Percentiles rank a stretch among this genome's conserved stretches.
These are phyloP conservation scores for Fusarium brevicatenulatum DNA, from an alignment of 2,329 filamentous ascomycete genomes.

Conservation along the genomic window DNA sequence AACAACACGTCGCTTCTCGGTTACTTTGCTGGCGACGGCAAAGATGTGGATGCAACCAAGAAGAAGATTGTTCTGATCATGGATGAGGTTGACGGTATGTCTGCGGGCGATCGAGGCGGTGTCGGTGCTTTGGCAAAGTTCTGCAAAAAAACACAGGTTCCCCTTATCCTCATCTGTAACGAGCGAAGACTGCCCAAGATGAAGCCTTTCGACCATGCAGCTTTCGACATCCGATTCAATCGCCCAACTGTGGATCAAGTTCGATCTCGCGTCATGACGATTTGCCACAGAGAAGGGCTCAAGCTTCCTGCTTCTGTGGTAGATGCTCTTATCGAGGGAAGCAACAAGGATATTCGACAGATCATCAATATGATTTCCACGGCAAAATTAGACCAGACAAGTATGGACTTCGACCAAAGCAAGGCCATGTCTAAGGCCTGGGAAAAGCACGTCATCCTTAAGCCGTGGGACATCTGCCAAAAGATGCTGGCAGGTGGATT, in stretches of 20 bases:
- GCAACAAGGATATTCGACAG: conserved; percentile 94
- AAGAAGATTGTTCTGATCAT: conserved; percentile 97
- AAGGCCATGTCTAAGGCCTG: conserved; percentile 97
- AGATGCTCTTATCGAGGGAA: conserved; percentile 94
- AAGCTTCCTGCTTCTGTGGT: conserved; percentile 86
- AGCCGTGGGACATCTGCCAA: conserved; percentile 97
- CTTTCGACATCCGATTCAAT: conserved; percentile 86
- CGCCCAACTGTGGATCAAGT: conserved; percentile 92
- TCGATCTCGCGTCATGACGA: conserved; percentile 90
- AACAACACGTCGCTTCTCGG: conserved; percentile 93
- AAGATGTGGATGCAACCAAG: conserved; percentile 80
- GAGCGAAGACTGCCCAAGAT: conserved; percentile 94
- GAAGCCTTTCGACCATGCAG: conserved; percentile 93
- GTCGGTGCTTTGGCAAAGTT: conserved; percentile 94
- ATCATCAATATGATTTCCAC: conserved; percentile 99
- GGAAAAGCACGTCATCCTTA: conserved; percentile 97
- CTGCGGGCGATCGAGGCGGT: conserved; percentile 92
- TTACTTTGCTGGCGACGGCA: conserved; percentile 86
- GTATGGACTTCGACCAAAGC: conserved; percentile 84
- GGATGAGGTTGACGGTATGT: conserved; percentile 99
- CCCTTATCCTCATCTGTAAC: conserved; percentile 98
- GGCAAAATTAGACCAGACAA: conserved; percentile 84
- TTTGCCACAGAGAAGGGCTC: conserved; percentile 89
- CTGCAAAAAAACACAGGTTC: conserved; percentile 94
- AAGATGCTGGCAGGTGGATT: conserved; percentile 91